Evolutionary conservation across 306 rosid species (phyloP), one percentile per base, ranked within the genome.

Genomic region (Styphnolobium japonicum): DNA sequence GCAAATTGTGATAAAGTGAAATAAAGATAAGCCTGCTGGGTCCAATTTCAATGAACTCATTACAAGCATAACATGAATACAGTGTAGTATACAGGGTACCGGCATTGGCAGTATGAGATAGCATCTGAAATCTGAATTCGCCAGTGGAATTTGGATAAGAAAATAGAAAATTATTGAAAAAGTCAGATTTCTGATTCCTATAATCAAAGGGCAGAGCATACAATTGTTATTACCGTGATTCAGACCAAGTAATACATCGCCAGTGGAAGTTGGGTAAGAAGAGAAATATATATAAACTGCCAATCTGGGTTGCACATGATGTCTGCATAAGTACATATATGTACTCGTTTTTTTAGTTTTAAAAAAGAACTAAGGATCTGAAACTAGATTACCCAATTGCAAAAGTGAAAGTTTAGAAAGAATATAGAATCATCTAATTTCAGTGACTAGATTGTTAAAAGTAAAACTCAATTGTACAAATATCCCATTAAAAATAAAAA

Each of bases 401-500:
- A 64, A 29, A 16, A 66, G 1, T 27, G 2, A 51, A 81, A 7
- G 67, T 69, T 42, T 5, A 21, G 18, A 52, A 78, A 67, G 56
- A 52, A 64, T 19, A 31, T 61, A 52, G 60, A 71, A 79, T 55
- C 49, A 45, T 78, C 84, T 78, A 68, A 69, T 79, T 65, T 75
- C 73, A 79, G 55, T 65, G 71, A n/a, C n/a, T n/a, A n/a, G 82
- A 75, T 39, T 31, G 76, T 67, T 48, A 86, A 67, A 62, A 22
- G 60, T 48, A 86, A 67, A 62, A 22, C 57, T 67, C 14, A 46
- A 42, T 77, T 69, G 63, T 79, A 85, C 84, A 85, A 48, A 18
- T 71, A 75, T 57, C 83, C 57, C 63, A 69, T 16, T 10, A 37
- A 46, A 42, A 15, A n/a, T n/a, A 29, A 14, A 0, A 7, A 12